Base-by-base conservation (phyloP, 2,329 filamentous ascomycete genomes). In the Alternaria gansuensis region DNA sequence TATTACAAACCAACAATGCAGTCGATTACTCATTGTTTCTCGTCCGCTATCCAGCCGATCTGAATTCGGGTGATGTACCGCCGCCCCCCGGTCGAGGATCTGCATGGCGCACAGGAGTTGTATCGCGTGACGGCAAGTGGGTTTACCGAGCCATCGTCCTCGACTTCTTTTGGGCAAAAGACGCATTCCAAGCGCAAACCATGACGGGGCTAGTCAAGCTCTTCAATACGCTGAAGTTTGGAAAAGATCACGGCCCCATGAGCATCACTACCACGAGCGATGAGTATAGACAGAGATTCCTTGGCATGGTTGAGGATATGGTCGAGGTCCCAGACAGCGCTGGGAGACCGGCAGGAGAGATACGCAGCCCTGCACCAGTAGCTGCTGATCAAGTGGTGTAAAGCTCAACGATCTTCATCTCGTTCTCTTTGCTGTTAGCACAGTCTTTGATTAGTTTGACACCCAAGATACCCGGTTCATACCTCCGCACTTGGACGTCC, bases 81-180 rank as follows among this genome's bases (percentile, higher is more conserved):
- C 55, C 57, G 59, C 80, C 54, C 56, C 78, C 62, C 4, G 74
- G 73, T 43, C 71, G 49, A 64, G 67, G 45, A 41, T 75, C 72
- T 5, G 77, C 77, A 5, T 92, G 89, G 89, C 81, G 89, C 10
- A 83, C 80, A 0, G 90, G 90, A 0, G 69, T 91, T 0, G 65
- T 76, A 0, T 89, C 88, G 9, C 79, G 82, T 0, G 87, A 91
- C 67, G 85, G 85, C 0, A 85, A 86, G 65, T 89, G 88, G 81
- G 79, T 88, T 11, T 92, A 91, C 68, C 83, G 89, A 3, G 87
- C 84, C 3, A 83, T 88, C 0, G 77, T 92, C 13, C 79, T 92
- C 33, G 90, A 92, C 74, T 92, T 93, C 77, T 91, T 92, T 79
- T 92, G 90, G 90, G 86, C 88, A 0, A 90, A 89, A 75, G 88